Base-by-base conservation (phyloP, 306 rosid genomes). In the Cicer pinnatifidum region DNA sequence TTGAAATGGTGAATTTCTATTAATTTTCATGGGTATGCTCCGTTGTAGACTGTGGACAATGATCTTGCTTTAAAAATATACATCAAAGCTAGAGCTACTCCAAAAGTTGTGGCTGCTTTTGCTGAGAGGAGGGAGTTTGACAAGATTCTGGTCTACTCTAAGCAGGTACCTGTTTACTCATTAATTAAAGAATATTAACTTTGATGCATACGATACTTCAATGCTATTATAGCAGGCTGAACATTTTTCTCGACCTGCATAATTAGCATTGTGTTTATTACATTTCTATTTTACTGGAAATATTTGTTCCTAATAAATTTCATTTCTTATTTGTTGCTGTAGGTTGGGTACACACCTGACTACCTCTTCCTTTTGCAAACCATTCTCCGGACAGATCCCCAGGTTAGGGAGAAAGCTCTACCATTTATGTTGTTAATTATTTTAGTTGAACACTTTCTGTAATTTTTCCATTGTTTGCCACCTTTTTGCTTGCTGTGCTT, bases 71-170 rank as follows among this genome's bases (percentile, higher is more conserved):
- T 95, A 85, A 95, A 95, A 84, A 87, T 95, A 73, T 95, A 95
- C 73, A 95, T 95, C 69, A 95, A 95, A 90, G 99, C 99, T 77
- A 80, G 99, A 85, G 97, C 96, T 74, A 95, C 99, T 53, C 99
- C 99, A 17, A 95, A 95, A 80, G 99, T 95, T 73, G 97, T 95
- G 67, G 99, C 99, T 67, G 99, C 99, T 54, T 95, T 95, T 86
- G 99, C 99, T 45, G 99, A 95, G 87, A 82, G 93, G 76, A 92
- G 97, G 89, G 99, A 95, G 86, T 95, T 95, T 82, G 99, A 95
- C 79, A 95, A 95, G 80, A 95, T 95, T 62, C 84, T 95, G 59
- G 92, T 95, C 47, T 95, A 95, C 82, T 95, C 97, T 45, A 95
- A 95, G 86, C 99, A 95, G 99, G 99, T 92, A 43, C 41, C 28